These are phyloP conservation scores for Hypericum perforatum DNA, from an alignment of 345 rosid genomes.

Conservation along the genomic window DNA sequence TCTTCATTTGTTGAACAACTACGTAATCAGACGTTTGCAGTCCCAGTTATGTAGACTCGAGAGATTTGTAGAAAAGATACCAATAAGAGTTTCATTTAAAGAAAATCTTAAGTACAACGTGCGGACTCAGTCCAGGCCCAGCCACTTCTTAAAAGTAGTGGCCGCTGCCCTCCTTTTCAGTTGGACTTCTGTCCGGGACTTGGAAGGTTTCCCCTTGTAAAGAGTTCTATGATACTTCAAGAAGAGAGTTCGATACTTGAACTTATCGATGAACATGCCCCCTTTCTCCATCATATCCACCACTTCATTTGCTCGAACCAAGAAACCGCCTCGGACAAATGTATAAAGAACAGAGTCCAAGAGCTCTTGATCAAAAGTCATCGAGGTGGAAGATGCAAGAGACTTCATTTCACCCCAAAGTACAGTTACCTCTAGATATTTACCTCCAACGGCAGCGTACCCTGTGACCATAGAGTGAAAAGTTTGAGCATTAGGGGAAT, in stretches of 20 bases:
- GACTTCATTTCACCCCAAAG: slow-evolving; percentile 97
- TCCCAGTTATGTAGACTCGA: too few species aligned
- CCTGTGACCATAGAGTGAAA: slow-evolving; percentile 94
- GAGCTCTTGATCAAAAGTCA: slow-evolving; percentile 89
- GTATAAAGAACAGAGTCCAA: slow-evolving; percentile 82
- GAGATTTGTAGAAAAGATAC: too few species aligned
- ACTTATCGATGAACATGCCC: slow-evolving; percentile 81
- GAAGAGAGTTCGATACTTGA: slow-evolving; percentile 72
- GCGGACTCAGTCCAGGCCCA: slow-evolving; percentile 41
- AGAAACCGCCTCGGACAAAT: slow-evolving; percentile 86
- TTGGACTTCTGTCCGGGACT: slow-evolving; percentile 76
- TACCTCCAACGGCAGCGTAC: slow-evolving; percentile 79
- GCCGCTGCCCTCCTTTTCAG: slow-evolving; percentile 71
- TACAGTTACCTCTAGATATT: slow-evolving; percentile 81
- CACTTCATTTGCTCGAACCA: slow-evolving; percentile 72
- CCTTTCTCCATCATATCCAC: slow-evolving; percentile 70
- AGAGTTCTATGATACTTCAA: slow-evolving; percentile 90
- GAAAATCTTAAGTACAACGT: too few species aligned
- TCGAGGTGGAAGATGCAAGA: slow-evolving; percentile 44
- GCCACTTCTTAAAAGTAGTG: slow-evolving; percentile 66
- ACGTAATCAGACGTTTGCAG: too few species aligned
- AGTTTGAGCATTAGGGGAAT: slow-evolving; percentile 79
- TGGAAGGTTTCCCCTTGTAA: slow-evolving; percentile 79
- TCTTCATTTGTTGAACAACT: too few species aligned
- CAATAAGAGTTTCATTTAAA: too few species aligned